phyloP scores from a whole-genome alignment of 139 green algal species.

The Zygnema circumcarinatum region DNA sequence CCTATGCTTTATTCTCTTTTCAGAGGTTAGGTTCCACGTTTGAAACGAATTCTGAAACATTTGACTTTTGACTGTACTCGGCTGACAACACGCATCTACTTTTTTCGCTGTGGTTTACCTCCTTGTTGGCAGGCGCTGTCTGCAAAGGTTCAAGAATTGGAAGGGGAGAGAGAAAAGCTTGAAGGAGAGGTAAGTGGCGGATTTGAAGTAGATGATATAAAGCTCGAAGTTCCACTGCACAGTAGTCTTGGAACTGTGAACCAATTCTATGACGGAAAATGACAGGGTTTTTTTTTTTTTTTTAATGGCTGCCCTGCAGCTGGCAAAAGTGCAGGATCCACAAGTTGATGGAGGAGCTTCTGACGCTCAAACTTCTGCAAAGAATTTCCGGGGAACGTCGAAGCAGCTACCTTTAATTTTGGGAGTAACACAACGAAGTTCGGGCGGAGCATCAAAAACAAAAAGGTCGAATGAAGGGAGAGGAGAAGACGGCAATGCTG shows the following conservation, averaged over 20 bases:
- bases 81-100: too few species aligned
- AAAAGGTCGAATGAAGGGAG: neutral
- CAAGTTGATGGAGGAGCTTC: neutral
- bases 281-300: too few species aligned
- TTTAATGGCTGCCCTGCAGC: neutral
- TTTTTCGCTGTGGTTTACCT: neutral
- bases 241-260: too few species aligned
- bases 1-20: neutral
- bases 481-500: neutral
- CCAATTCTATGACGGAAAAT: too few species aligned
- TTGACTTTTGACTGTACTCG: too few species aligned
- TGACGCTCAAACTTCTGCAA: neutral
- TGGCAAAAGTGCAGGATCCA: neutral
- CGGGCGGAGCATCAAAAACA: slow-evolving; percentile 16
- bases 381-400: neutral
- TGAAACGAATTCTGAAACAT: too few species aligned
- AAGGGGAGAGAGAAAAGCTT: neutral
- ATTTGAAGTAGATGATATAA: too few species aligned
- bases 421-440: neutral
- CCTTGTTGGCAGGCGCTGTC: neutral
- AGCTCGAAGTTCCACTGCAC: too few species aligned
- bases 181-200: neutral
- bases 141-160: neutral
- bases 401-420: slow-evolving; percentile 27
- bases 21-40: too few species aligned